A percentile compares a stretch with the other conserved stretches of the same genome.
Conservation (phyloP, 495 filamentous ascomycete genomes). For the Massariosphaeria phaeospora region DNA sequence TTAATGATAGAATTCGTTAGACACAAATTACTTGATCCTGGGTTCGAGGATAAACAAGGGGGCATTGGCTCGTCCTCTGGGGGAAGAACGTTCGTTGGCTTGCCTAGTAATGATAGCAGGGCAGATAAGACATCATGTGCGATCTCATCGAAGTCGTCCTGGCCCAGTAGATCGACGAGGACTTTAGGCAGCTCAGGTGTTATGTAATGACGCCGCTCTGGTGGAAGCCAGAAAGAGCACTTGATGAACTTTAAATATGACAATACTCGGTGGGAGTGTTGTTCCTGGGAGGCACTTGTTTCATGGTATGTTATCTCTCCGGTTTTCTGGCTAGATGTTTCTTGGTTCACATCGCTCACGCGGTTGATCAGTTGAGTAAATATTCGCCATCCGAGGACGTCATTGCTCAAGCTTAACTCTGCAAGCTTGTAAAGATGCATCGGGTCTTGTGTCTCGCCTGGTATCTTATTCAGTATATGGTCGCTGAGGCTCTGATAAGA, state of each 20-base stretch:
- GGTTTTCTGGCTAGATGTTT: neutral
- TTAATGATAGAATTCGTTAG: neutral
- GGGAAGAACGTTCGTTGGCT: too few relatives aligned
- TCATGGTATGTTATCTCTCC: neutral
- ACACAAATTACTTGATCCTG: too few relatives aligned
- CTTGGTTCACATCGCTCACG: neutral
- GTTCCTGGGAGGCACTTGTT: neutral
- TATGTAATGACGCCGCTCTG: neutral
- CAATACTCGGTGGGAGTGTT: neutral
- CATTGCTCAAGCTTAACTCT: slow-evolving; percentile 3
- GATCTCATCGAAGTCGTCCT: neutral
- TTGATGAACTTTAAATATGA: slow-evolving; percentile 16
- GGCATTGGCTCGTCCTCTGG: too few relatives aligned
- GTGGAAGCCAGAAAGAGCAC: slow-evolving; percentile 10
- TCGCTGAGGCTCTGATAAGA: neutral
- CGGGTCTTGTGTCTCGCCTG: neutral
- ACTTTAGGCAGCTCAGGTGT: neutral
- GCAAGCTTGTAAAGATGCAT: slow-evolving; percentile 1
- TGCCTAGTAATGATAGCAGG: slow-evolving; percentile 1
- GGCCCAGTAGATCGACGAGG: slow-evolving; percentile 8
- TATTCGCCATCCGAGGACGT: neutral
- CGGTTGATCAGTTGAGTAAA: neutral
- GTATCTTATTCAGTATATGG: neutral
- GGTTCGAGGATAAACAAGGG: too few relatives aligned
- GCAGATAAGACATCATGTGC: slow-evolving; percentile 23